These are phyloP conservation scores for Lactifluus pinguis DNA, from an alignment of 768 basidiomycete genomes.

Conservation along the genomic window DNA sequence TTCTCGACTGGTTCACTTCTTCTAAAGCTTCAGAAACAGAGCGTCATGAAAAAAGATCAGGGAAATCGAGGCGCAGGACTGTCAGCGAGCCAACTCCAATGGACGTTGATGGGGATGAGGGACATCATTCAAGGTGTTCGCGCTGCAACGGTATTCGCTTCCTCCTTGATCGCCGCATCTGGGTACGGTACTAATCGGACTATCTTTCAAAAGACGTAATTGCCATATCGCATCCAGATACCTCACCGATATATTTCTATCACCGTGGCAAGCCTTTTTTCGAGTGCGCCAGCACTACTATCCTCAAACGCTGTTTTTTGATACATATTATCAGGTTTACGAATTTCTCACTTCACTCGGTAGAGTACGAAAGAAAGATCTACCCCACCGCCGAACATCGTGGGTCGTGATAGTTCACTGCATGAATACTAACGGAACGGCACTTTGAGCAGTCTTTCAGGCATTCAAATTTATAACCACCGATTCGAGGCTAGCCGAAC, in stretches of 20 bases:
- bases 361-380: conserved; percentile 4
- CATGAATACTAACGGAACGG: background rate
- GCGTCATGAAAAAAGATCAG: background rate
- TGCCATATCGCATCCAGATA: background rate
- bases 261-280: conserved; percentile 8
- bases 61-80: conserved; percentile 1
- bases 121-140: conserved; percentile 2
- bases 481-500: conserved; percentile 3
- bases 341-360: conserved; percentile 15
- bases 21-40: background rate
- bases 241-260: conserved; percentile 11
- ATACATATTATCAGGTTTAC: conserved; percentile 10
- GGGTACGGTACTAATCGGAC: background rate
- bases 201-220: background rate
- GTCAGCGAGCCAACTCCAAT: conserved; percentile 9
- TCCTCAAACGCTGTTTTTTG: background rate
- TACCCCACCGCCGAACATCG: conserved; percentile 18
- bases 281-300: background rate
- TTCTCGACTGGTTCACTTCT: background rate
- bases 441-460: conserved; percentile 11
- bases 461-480: conserved; percentile 13
- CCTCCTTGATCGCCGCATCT: background rate
- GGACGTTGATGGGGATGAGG: conserved; percentile 8
- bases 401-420: background rate
- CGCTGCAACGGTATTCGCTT: conserved; percentile 1